Conservation (phyloP, 148 eudicot genomes). For the Persicaria tinctoria region DNA sequence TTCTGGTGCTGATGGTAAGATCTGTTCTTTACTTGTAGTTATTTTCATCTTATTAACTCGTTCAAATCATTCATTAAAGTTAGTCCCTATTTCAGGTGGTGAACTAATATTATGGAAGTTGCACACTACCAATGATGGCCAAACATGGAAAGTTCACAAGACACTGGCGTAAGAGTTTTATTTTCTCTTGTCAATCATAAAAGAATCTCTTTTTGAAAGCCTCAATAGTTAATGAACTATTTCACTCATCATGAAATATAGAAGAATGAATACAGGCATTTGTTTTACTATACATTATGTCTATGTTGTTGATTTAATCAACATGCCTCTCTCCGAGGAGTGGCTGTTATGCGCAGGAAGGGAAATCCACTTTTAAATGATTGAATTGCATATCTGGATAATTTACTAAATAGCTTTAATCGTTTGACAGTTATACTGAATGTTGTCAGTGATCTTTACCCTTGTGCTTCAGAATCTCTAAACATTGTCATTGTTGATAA, state of each 20-base stretch:
- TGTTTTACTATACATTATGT: background rate
- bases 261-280: background rate
- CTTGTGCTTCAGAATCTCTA: background rate
- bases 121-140: constrained; percentile 56
- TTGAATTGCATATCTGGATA: too few species aligned
- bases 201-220: background rate
- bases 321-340: background rate
- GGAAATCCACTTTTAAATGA: background rate
- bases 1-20: constrained; percentile 96
- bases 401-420: background rate
- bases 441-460: background rate
- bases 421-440: background rate
- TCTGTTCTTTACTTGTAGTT: constrained; percentile 3
- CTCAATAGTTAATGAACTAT: background rate
- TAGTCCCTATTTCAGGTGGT: constrained; percentile 52
- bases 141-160: constrained; percentile 82
- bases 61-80: constrained; percentile 10
- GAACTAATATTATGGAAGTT: constrained; percentile 82
- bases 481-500: background rate
- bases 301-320: background rate
- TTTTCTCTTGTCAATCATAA: background rate
- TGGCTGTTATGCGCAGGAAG: background rate
- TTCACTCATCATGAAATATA: background rate
- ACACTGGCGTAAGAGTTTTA: constrained; percentile 62
- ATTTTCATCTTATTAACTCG: background rate